Evolutionary conservation across 345 rosid genomes (phyloP).

Genomic region (Raphanus raphanistrum): DNA sequence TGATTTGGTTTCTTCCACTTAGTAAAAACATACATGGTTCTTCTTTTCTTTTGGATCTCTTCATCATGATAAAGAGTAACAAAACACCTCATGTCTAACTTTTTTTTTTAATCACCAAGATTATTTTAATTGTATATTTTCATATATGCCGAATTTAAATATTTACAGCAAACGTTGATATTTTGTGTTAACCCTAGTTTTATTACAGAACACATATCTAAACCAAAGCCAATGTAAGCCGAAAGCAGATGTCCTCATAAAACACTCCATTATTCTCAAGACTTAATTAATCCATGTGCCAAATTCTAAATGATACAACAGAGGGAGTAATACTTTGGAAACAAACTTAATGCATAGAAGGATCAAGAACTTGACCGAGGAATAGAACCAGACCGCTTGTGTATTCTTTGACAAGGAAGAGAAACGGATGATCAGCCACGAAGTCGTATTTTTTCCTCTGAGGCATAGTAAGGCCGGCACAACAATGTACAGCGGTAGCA

Average conservation of each 20-base stretch:
- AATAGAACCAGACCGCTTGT: not conserved
- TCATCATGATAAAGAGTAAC: not conserved
- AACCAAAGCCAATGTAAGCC: too few species aligned
- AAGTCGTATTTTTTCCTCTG: not conserved
- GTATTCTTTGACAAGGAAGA: not conserved
- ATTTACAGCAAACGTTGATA: not conserved
- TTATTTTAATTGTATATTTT: slow-evolving; percentile 5
- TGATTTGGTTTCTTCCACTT: slow-evolving; percentile 36
- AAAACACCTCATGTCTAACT: not conserved
- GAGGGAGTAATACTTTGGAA: not conserved
- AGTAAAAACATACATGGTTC: not conserved
- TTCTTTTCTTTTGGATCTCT: not conserved
- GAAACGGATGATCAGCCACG: not conserved
- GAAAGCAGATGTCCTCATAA: too few species aligned
- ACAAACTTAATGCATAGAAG: not conserved
- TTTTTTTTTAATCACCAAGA: not conserved
- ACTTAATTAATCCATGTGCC: too few species aligned
- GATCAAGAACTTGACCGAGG: not conserved
- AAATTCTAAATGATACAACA: too few species aligned
- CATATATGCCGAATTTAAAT: not conserved
- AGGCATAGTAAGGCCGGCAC: not conserved
- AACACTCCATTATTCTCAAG: too few species aligned
- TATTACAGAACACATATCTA: not conserved
- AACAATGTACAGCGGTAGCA: not conserved
- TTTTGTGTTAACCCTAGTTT: not conserved